Evolutionary conservation across 176 grass and related monocot genomes (phyloP).

Genomic region (Carex pumila): DNA sequence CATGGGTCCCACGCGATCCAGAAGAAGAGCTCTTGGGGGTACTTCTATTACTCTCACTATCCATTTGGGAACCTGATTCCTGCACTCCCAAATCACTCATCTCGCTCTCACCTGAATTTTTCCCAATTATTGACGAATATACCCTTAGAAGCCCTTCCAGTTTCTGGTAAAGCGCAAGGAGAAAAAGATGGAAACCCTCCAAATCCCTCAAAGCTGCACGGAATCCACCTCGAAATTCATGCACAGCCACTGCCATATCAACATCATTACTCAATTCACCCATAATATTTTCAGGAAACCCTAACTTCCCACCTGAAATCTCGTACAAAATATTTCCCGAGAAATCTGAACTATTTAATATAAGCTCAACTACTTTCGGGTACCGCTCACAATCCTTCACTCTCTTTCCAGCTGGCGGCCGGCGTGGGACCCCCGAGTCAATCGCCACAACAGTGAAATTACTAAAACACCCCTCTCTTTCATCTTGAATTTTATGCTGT

Average conservation of each 20-base stretch:
- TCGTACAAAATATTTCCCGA: conserved; percentile 69
- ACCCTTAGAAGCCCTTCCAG: conserved; percentile 69
- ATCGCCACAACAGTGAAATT: conserved; percentile 65
- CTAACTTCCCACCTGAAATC: conserved; percentile 70
- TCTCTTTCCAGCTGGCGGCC: conserved; percentile 72
- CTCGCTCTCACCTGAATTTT: conserved; percentile 53
- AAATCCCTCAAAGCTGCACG: conserved; percentile 80
- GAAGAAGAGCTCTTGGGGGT: conserved; percentile 37
- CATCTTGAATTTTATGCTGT: conserved; percentile 20
- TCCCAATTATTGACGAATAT: conserved; percentile 67
- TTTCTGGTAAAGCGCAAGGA: conserved; percentile 88
- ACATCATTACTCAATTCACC: conserved; percentile 36
- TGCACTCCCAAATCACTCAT: conserved; percentile 46
- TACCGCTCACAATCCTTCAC: conserved; percentile 79
- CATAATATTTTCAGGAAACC: conserved; percentile 38
- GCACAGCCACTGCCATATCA: conserved; percentile 38
- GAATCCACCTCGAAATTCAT: conserved; percentile 93
- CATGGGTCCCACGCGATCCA: conserved; percentile 66
- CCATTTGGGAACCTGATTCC: conserved; percentile 29
- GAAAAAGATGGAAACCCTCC: conserved; percentile 85
- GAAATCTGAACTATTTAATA: conserved; percentile 64
- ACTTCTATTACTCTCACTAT: conserved; percentile 5
- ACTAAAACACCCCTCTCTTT: conserved; percentile 7
- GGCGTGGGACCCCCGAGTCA: conserved; percentile 79
- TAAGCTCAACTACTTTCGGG: conserved; percentile 79